Conservation (phyloP, 1,284 basidiomycete species). For the Fomitopsis schrenkii region DNA sequence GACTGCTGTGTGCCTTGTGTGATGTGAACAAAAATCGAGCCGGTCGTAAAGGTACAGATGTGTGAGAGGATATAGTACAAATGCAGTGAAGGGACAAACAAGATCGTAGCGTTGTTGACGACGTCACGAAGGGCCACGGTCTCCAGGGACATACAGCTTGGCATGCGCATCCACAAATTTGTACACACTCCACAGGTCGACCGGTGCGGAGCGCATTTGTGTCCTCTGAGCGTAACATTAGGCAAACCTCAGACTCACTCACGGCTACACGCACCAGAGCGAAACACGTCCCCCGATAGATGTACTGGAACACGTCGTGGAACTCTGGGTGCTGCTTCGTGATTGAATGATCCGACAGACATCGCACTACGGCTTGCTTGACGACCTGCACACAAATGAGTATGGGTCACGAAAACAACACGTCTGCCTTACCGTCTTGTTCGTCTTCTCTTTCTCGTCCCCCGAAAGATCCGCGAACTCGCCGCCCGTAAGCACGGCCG, state of each 20-base stretch:
- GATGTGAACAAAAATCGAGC: background rate
- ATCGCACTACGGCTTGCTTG: conserved; percentile 37
- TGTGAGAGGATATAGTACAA: background rate
- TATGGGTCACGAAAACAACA: background rate
- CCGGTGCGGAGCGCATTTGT: conserved; percentile 64
- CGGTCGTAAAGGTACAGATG: background rate
- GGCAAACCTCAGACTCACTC: background rate
- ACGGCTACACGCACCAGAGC: conserved; percentile 24
- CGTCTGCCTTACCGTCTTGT: conserved; percentile 34
- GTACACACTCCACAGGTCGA: conserved; percentile 50
- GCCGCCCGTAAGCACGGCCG: conserved; percentile 14
- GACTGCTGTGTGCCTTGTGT: background rate
- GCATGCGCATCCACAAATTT: conserved; percentile 31
- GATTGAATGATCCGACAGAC: conserved; percentile 39
- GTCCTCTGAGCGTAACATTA: conserved; percentile 37
- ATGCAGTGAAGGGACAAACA: background rate
- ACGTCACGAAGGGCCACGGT: background rate
- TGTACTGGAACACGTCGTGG: conserved; percentile 28
- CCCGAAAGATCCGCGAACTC: background rate
- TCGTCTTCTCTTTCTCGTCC: conserved; percentile 34
- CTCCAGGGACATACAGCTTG: conserved; percentile 14
- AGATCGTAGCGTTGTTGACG: background rate
- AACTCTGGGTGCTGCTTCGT: conserved; percentile 57
- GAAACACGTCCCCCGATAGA: conserved; percentile 30
- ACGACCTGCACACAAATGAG: conserved; percentile 31